These are phyloP conservation scores for Yarrowia deformans DNA, from an alignment of 805 yeast species.

Conservation along the genomic window DNA sequence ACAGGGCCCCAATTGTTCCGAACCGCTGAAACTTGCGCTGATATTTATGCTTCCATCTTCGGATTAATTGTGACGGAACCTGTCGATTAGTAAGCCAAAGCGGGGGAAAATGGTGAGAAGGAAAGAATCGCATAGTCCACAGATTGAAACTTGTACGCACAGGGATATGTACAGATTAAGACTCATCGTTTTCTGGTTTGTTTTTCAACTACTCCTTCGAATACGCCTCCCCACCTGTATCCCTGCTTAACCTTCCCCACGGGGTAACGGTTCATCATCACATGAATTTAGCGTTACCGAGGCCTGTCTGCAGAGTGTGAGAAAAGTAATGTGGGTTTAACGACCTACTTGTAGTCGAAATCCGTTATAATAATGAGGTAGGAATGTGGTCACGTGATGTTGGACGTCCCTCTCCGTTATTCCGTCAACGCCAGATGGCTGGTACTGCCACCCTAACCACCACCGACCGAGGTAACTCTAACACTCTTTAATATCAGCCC, in stretches of 20 bases:
- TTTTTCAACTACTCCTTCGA: not conserved
- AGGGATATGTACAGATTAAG: not conserved
- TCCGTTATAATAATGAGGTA: not conserved
- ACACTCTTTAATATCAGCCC: conserved; percentile 22
- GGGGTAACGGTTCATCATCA: conserved; percentile 20
- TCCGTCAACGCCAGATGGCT: too few species aligned
- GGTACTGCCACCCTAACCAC: not conserved
- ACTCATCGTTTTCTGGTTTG: not conserved
- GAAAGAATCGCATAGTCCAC: too few species aligned
- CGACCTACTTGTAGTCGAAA: not conserved
- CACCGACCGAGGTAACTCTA: conserved; percentile 25
- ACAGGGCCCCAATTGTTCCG: conserved; percentile 18
- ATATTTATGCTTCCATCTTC: not conserved
- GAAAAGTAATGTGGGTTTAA: not conserved
- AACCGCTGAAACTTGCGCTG: not conserved
- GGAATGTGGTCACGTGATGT: not conserved
- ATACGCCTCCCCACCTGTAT: not conserved
- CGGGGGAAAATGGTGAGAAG: too few species aligned
- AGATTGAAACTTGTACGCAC: too few species aligned
- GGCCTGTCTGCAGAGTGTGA: conserved; percentile 1
- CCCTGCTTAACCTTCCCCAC: conserved; percentile 18
- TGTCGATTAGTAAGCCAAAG: not conserved
- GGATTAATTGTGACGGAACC: not conserved
- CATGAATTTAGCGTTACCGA: conserved; percentile 32
- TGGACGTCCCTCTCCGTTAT: too few species aligned